Percentiles rank a stretch among this genome's conserved stretches.
Conservation (phyloP, 768 basidiomycete genomes). For the Lactifluus hygrophoroides region DNA sequence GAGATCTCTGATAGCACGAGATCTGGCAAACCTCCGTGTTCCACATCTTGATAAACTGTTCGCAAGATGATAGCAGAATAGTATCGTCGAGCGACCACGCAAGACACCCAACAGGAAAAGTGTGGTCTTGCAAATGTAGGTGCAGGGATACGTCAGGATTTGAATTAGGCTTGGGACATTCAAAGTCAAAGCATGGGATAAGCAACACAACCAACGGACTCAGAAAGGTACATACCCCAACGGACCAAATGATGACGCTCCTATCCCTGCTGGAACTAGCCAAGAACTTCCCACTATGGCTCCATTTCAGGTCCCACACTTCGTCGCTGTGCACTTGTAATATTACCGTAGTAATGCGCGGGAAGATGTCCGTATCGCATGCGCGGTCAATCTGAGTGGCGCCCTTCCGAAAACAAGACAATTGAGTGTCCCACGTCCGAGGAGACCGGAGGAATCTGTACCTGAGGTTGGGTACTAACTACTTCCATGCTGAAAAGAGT, state of each 20-base stretch:
- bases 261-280: slow-evolving; percentile 87
- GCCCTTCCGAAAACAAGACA: no score
- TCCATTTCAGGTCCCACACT: slow-evolving; percentile 96
- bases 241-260: slow-evolving; percentile 81
- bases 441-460: no score
- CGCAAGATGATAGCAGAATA: slow-evolving; percentile 74
- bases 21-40: slow-evolving; percentile 59
- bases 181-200: not conserved
- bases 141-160: slow-evolving; percentile 49
- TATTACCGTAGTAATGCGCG: slow-evolving; percentile 75
- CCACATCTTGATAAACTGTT: slow-evolving; percentile 82
- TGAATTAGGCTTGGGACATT: slow-evolving; percentile 18
- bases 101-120: slow-evolving; percentile 67
- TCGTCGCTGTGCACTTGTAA: slow-evolving; percentile 84
- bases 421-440: no score
- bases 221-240: slow-evolving; percentile 51
- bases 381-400: no score
- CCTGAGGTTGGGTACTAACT: no score
- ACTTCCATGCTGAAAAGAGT: no score
- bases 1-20: slow-evolving; percentile 9
- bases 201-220: not conserved
- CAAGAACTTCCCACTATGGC: slow-evolving; percentile 74
- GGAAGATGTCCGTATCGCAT: slow-evolving; percentile 77
- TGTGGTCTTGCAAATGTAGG: slow-evolving; percentile 67
- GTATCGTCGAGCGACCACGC: slow-evolving; percentile 92